Conservation (phyloP, 2,329 filamentous ascomycete genomes). For the Erysiphe pulchra region DNA sequence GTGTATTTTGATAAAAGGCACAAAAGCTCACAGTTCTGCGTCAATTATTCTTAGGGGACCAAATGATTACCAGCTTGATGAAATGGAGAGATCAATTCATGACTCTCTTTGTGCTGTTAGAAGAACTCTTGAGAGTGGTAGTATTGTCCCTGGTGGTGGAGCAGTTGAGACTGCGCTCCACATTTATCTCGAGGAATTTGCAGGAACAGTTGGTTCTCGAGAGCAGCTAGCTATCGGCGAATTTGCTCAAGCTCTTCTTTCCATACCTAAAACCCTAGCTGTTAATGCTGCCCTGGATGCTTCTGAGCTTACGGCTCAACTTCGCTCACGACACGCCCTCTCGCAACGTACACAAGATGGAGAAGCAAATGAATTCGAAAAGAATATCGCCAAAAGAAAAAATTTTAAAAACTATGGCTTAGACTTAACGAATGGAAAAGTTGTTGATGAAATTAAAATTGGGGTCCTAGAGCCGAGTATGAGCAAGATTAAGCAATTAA, state of each 20-base stretch:
- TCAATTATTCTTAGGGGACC: conserved; percentile 88
- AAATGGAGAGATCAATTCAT: conserved; percentile 97
- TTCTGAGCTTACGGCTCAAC: conserved; percentile 81
- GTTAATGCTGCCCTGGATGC: conserved; percentile 94
- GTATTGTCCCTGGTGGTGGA: conserved; percentile 86
- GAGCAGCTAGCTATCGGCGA: conserved; percentile 96
- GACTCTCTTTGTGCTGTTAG: conserved; percentile 94
- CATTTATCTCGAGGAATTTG: conserved; percentile 97
- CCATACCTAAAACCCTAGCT: conserved; percentile 88
- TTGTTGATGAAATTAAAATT: conserved; percentile 80
- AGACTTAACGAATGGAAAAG: conserved; percentile 68
- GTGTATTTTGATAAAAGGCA: conserved; percentile 89
- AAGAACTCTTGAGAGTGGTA: conserved; percentile 85
- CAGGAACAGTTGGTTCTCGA: conserved; percentile 83
- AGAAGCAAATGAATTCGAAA: conserved; percentile 66
- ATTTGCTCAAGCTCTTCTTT: conserved; percentile 80
- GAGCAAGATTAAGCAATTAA: conserved; percentile 94
- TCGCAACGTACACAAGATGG: conserved; percentile 78
- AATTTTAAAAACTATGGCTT: conserved; percentile 97
- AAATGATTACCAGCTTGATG: conserved; percentile 90
- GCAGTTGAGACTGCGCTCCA: conserved; percentile 96
- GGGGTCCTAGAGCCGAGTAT: conserved; percentile 92
- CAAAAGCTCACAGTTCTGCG: conserved; percentile 78
- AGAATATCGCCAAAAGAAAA: conserved; percentile 77
- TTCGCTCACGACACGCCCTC: conserved; percentile 78